Evolutionary conservation across 208 protist genomes (phyloP).

Genomic region (Angomonas deanei): DNA sequence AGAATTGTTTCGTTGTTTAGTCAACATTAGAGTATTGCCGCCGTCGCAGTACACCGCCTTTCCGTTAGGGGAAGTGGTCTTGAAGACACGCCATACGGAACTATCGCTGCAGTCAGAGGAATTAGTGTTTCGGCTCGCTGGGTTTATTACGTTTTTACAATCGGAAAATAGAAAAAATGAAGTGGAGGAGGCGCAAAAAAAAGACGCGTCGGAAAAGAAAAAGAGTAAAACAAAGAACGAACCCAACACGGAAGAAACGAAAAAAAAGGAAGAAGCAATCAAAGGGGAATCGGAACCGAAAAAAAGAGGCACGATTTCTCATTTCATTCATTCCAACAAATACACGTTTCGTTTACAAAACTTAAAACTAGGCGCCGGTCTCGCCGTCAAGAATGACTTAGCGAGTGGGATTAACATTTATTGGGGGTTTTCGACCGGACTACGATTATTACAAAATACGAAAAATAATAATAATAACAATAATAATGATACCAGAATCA

Average conservation of each 20-base stretch:
- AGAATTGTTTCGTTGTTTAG: not conserved
- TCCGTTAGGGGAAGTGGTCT: constrained; percentile 33
- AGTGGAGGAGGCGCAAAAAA: not conserved
- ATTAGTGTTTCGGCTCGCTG: constrained; percentile 30
- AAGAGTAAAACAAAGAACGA: not conserved
- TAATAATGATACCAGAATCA: not conserved
- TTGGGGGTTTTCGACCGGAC: constrained; percentile 44
- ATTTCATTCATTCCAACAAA: not conserved
- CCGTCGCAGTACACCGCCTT: constrained; percentile 6
- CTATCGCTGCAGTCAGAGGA: constrained; percentile 40
- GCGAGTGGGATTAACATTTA: constrained; percentile 71
- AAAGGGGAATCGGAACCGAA: not conserved
- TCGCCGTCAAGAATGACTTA: constrained; percentile 63
- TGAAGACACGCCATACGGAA: constrained; percentile 37
- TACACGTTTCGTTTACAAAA: constrained; percentile 39
- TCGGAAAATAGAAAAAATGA: not conserved
- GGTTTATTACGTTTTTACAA: constrained; percentile 30
- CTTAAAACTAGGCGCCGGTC: constrained; percentile 53
- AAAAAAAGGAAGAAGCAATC: not conserved
- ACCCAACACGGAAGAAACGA: not conserved
- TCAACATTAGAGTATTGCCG: not conserved
- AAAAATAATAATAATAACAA: not conserved
- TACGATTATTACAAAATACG: constrained; percentile 28
- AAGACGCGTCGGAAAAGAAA: not conserved
- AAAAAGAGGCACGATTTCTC: not conserved